A percentile compares a stretch with the other conserved stretches of the same genome.
Evolutionary conservation across 441 rosid species (phyloP).

Genomic region (Erodium chrysanthum): DNA sequence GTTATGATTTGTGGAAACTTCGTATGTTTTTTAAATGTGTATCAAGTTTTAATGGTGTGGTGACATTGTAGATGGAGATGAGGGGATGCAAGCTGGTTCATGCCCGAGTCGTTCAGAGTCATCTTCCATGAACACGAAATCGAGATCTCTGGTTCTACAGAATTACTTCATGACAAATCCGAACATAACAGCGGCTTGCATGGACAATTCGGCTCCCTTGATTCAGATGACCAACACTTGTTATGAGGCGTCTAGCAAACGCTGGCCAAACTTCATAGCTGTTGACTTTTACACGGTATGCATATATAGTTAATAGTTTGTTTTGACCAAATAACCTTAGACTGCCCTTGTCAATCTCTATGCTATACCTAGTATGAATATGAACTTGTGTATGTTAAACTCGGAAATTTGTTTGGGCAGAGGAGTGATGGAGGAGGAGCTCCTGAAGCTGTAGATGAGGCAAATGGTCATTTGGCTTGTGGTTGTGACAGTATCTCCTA

Average conservation of each 20-base stretch:
- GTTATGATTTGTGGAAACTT: too few species aligned
- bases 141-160: conserved; percentile 50
- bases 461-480: conserved; percentile 76
- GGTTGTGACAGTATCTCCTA: conserved; percentile 58
- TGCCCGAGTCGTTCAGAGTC: conserved; percentile 69
- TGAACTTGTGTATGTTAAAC: too few species aligned
- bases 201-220: conserved; percentile 71
- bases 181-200: conserved; percentile 41
- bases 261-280: conserved; percentile 97
- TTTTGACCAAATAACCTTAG: too few species aligned
- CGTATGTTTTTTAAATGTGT: too few species aligned
- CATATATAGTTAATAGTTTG: too few species aligned
- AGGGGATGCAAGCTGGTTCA: conserved; percentile 56
- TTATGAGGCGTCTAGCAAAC: conserved; percentile 51
- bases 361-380: too few species aligned
- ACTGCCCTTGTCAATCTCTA: too few species aligned
- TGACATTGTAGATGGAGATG: conserved; percentile 58
- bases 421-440: conserved; percentile 78
- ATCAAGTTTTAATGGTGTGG: too few species aligned
- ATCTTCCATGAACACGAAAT: conserved; percentile 42
- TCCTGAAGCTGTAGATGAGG: conserved; percentile 63
- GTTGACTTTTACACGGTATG: conserved; percentile 81
- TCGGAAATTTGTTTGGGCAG: conserved; percentile 27
- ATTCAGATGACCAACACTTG: conserved; percentile 56
- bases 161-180: conserved; percentile 66